phyloP scores from a whole-genome alignment of 306 rosid genomes.

The Fagus crenata region DNA sequence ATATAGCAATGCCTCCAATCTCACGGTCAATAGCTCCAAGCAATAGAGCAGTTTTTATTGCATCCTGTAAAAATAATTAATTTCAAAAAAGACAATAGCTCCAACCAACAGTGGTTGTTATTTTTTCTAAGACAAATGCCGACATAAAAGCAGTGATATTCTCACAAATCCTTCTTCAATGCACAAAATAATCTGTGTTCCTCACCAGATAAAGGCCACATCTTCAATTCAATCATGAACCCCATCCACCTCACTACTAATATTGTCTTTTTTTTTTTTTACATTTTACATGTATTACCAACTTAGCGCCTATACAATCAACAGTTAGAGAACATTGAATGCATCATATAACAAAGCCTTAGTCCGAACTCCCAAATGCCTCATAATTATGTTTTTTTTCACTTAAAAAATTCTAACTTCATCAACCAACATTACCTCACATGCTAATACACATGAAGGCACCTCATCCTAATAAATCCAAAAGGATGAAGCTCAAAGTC shows the following conservation, averaged over 20 bases:
- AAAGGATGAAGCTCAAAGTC: not conserved
- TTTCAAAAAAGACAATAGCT: not conserved
- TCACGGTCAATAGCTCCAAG: constrained; percentile 88
- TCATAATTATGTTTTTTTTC: not conserved
- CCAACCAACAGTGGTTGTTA: not conserved
- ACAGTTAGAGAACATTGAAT: not conserved
- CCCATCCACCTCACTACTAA: not conserved
- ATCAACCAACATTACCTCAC: not conserved
- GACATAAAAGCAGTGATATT: not conserved
- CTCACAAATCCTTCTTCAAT: not conserved
- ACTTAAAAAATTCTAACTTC: not conserved
- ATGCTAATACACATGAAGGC: not conserved
- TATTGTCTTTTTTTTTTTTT: not conserved
- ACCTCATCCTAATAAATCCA: not conserved
- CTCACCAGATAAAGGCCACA: not conserved
- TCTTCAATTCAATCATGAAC: not conserved
- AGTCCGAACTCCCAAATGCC: not conserved
- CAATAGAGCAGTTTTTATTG: constrained; percentile 87
- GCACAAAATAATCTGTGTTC: not conserved
- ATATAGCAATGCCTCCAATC: constrained; percentile 92
- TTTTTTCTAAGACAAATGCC: not conserved
- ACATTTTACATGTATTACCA: not conserved
- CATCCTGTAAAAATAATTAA: constrained; percentile 59
- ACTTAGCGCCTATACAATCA: not conserved
- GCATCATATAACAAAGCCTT: not conserved